These are phyloP conservation scores for Ramichloridium luteum DNA, from an alignment of 2,329 filamentous ascomycete genomes.

Conservation along the genomic window DNA sequence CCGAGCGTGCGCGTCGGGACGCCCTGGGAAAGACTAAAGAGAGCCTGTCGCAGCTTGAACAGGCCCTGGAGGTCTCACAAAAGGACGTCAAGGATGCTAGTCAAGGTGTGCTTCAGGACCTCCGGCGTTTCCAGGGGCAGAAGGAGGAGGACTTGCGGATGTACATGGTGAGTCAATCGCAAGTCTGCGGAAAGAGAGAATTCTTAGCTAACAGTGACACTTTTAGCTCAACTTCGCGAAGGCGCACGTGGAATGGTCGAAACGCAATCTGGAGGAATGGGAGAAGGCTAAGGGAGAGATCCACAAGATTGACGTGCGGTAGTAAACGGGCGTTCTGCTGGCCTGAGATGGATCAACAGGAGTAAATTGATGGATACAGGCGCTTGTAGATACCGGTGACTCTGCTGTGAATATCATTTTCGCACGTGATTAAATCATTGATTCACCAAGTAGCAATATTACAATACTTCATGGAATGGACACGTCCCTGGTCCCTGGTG, in stretches of 20 bases:
- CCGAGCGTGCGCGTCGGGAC: conserved; percentile 81
- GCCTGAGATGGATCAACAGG: too few species aligned
- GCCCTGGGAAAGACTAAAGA: conserved; percentile 93
- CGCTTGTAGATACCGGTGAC: too few species aligned
- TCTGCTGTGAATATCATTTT: too few species aligned
- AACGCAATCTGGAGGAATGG: conserved; percentile 83
- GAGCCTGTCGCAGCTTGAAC: conserved; percentile 72
- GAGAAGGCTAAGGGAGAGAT: conserved; percentile 80
- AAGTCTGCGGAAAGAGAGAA: too few species aligned
- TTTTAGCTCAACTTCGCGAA: conserved; percentile 75
- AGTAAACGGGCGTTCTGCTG: too few species aligned
- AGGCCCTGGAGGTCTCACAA: conserved; percentile 76
- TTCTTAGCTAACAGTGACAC: too few species aligned
- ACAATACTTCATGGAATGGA: too few species aligned
- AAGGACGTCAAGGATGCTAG: conserved; percentile 92
- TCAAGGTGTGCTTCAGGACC: conserved; percentile 71
- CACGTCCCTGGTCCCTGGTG: too few species aligned
- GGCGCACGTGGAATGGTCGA: conserved; percentile 89
- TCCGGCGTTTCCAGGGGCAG: conserved; percentile 85
- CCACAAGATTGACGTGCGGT: conserved; percentile 59
- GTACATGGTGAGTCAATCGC: conserved; percentile 71
- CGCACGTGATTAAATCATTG: too few species aligned
- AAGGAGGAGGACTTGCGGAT: conserved; percentile 88
- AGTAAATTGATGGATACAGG: too few species aligned
- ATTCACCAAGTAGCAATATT: too few species aligned